phyloP scores from a whole-genome alignment of 2,329 filamentous ascomycete genomes.

The Fusarium secorum region DNA sequence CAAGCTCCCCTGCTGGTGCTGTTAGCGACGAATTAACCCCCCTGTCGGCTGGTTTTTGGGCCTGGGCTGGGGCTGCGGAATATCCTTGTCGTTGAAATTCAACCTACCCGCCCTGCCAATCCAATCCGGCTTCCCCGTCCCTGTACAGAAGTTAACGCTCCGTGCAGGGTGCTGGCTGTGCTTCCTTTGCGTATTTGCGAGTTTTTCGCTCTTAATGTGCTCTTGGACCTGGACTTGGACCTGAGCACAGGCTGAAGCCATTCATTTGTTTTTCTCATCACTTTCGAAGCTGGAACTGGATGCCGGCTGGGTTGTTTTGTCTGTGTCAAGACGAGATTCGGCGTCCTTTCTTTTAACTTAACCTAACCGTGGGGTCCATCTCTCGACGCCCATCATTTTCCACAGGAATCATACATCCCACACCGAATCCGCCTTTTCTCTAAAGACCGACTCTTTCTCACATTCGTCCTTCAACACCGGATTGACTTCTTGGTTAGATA shows the following conservation, averaged over 20 bases:
- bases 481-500: constrained; percentile 24
- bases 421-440: constrained; percentile 12
- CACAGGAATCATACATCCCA: constrained; percentile 20
- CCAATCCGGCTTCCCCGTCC: constrained; percentile 41
- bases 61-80: constrained; percentile 11
- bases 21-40: constrained; percentile 18
- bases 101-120: constrained; percentile 35
- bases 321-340: constrained; percentile 32
- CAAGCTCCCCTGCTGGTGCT: constrained; percentile 24
- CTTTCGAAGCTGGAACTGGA: constrained; percentile 12
- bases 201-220: constrained; percentile 32
- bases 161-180: constrained; percentile 30
- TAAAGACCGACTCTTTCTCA: constrained; percentile 22
- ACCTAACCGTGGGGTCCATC: constrained; percentile 22
- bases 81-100: constrained; percentile 32
- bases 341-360: constrained; percentile 28
- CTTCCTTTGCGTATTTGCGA: constrained; percentile 33
- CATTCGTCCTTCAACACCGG: constrained; percentile 21
- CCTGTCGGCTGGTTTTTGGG: constrained; percentile 17
- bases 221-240: constrained; percentile 1
- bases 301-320: constrained; percentile 39
- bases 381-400: constrained; percentile 26
- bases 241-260: constrained; percentile 14
- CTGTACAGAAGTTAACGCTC: constrained; percentile 26
- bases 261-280: constrained; percentile 13